A percentile compares a stretch with the other conserved stretches of the same genome.
These are phyloP conservation scores for Carex scoparia DNA, from an alignment of 176 grass and related monocot species.

Conservation along the genomic window DNA sequence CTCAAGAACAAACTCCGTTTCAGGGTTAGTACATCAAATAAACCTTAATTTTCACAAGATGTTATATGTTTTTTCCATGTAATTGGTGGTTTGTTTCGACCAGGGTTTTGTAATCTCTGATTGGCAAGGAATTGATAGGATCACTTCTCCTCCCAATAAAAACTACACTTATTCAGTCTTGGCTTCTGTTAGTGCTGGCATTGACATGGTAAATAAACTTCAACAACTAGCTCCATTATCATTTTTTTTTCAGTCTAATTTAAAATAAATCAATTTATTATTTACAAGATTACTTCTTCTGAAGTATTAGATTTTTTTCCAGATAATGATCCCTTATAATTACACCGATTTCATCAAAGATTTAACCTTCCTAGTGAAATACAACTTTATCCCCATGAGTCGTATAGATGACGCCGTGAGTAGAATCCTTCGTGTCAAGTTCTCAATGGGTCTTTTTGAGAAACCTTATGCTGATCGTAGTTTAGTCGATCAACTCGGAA, in stretches of 20 bases:
- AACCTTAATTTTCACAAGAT: background rate
- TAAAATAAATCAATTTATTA: background rate
- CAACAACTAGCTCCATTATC: background rate
- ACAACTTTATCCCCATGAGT: slow-evolving; percentile 43
- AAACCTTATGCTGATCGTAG: slow-evolving; percentile 48
- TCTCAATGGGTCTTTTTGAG: slow-evolving; percentile 88
- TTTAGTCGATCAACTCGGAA: slow-evolving; percentile 42
- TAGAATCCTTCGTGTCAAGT: slow-evolving; percentile 87
- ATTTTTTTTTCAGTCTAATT: background rate
- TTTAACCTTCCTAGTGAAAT: slow-evolving; percentile 36
- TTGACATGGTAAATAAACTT: slow-evolving; percentile 51
- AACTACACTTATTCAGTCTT: slow-evolving; percentile 74
- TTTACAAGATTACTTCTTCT: background rate
- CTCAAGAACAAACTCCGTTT: slow-evolving; percentile 70
- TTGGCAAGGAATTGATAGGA: slow-evolving; percentile 66
- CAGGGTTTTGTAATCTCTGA: slow-evolving; percentile 81
- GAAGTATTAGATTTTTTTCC: background rate
- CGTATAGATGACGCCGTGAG: slow-evolving; percentile 60
- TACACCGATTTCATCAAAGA: slow-evolving; percentile 60
- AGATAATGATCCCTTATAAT: slow-evolving; percentile 70
- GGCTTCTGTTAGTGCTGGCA: slow-evolving; percentile 60
- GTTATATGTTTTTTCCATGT: background rate
- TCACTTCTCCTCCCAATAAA: slow-evolving; percentile 41
- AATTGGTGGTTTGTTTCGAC: background rate
- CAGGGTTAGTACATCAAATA: slow-evolving; percentile 29